Evolutionary conservation across 805 yeast species (phyloP), one percentile per base, ranked within the genome.

Genomic region (Metschnikowia gruessii): DNA sequence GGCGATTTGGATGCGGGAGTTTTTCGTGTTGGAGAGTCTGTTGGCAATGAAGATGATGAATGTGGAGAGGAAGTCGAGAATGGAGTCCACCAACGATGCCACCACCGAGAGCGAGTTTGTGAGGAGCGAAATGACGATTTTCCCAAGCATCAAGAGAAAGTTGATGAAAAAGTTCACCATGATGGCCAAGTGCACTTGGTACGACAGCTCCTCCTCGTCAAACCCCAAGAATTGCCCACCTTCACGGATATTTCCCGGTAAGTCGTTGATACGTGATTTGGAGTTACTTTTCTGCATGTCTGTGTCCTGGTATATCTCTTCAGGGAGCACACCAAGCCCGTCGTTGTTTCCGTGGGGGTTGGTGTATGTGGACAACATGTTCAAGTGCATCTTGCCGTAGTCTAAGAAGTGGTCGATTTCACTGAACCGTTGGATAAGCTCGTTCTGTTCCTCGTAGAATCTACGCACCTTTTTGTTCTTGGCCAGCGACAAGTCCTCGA

Each of bases 21-120:
- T 75, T 42, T 61, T 63, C 12, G 68, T 66, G 9, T 68, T 63
- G 3, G 83, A 75, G 45, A 76, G 65, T 49, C 66, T 68, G 53
- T 85, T 82, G 43, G 86, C 79, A 38, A 77, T 61, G 65, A 72
- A 85, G 41, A 87, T 87, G 53, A 87, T 86, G 48, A 83, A 68
- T 0, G 94, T 86, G 15, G 91, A 85, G 45, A 86, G 63, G 44
- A 86, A 81, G 58, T 87, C 95, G 51, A 86, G 73, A 0, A 81
- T 69, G 2, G 92, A 85, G 65, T 86, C 95, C 34, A 87, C 83
- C 51, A 86, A 74, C 1, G 94, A 85, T 0, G 95, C 95, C 42
- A 86, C 69, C 40, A 87, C 79, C 6, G 94, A 85, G 52, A 87
- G 78, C 10, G 95, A 87, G 58, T 70, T 75, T 0, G 92, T 82